Evolutionary conservation across 345 rosid species (phyloP).

Genomic region (Citropsis articulata): DNA sequence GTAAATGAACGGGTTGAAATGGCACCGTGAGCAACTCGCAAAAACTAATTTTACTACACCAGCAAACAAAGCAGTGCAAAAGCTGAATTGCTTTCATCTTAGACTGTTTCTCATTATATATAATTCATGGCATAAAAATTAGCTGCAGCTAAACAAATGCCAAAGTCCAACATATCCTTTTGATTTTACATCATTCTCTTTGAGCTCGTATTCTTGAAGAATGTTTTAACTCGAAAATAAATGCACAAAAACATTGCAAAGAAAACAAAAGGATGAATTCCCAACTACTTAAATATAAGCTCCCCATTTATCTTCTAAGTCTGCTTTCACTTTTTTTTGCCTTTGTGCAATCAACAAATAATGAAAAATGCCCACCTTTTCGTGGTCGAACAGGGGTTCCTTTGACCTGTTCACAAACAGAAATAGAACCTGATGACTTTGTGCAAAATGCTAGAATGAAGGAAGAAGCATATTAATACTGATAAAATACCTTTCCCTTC

Average conservation of each 20-base stretch:
- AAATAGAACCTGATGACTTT: neutral
- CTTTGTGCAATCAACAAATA: constrained; percentile 71
- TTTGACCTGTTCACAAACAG: constrained; percentile 41
- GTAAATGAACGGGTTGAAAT: neutral
- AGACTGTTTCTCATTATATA: neutral
- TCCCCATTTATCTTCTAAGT: constrained; percentile 37
- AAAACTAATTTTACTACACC: neutral
- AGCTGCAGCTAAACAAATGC: constrained; percentile 16
- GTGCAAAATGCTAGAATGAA: neutral
- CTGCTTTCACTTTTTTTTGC: constrained; percentile 55
- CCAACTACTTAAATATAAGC: constrained; percentile 3
- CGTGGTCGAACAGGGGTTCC: constrained; percentile 44
- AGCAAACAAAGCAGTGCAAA: neutral
- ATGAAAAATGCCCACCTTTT: constrained; percentile 43
- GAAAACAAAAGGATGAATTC: neutral
- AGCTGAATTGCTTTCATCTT: neutral
- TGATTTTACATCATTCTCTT: constrained; percentile 7
- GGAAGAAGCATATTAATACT: neutral
- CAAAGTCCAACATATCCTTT: constrained; percentile 12
- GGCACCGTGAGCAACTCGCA: neutral
- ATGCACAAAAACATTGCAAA: neutral
- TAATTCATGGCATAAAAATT: constrained; percentile 16
- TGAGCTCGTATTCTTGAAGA: constrained; percentile 10
- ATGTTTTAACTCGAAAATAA: constrained; percentile 10
- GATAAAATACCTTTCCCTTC: constrained; percentile 54